Base-by-base conservation (phyloP, 768 basidiomycete genomes). In the Leccinum broughii region DNA sequence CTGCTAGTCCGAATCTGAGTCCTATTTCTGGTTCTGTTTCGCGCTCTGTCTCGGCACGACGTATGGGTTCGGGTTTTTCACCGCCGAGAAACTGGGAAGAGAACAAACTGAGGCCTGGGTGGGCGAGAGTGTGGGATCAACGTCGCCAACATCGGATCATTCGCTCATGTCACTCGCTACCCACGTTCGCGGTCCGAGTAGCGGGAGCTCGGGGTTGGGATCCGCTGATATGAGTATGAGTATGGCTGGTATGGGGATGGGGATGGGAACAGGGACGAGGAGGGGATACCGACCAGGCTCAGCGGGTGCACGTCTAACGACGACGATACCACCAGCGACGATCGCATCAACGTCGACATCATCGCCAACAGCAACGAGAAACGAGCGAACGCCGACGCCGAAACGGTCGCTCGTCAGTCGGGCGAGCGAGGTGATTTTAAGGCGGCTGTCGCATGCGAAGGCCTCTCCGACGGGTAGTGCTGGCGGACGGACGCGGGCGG, bases 381-480 rank as follows among this genome's bases (percentile, higher is more conserved):
- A 41, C 4, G 49, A 50, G 49, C 13, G 11, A 24, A 46, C 35
- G 35, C 41, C 44, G 13, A 5, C 46, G 5, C 22, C 51, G 1
- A 50, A 54, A 3, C 35, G 53, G 28, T 30, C 28, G 28, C 28
- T 30, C 28, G 28, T 30, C 2, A 30, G 28, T 30, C 30, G 30
- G 30, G 72, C 70, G 26, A 70, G 72, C 10, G 72, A 72, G 44
- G 60, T 69, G 9, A 57, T 73, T 10, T 39, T 73, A 20, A 62
- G 63, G 15, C 65, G 68, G 51, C 24, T 68, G 50, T 70, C 70
- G 54, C 64, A 62, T 51, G 64, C 70, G 57, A 34, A 28, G 20
- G 3, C 41, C 7, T 28, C 49, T 3, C 24, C 14, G 49, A 50
- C 13, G 49, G 14, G 17, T 9, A 17, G 17, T 41, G 17, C 6